Conservation (phyloP, 352 stramenopile species). For the Pythium volutum region DNA sequence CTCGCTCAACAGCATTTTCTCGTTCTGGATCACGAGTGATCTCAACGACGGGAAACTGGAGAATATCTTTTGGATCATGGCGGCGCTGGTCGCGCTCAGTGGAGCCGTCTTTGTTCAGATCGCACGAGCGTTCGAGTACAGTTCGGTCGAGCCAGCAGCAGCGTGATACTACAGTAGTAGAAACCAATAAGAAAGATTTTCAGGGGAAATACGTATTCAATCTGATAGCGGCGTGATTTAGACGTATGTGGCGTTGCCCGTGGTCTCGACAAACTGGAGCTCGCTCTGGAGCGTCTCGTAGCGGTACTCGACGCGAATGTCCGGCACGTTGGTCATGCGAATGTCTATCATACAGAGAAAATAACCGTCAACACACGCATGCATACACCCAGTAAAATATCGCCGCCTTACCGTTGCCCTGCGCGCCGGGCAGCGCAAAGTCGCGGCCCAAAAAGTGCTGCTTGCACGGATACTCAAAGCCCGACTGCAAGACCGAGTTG, state of each 20-base stretch:
- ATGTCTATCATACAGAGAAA: constrained; percentile 66
- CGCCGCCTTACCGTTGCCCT: constrained; percentile 64
- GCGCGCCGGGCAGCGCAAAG: constrained; percentile 75
- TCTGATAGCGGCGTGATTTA: background rate
- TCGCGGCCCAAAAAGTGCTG: constrained; percentile 94
- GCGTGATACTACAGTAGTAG: background rate
- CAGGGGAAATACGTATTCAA: background rate
- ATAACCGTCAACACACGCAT: background rate
- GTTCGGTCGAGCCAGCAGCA: constrained; percentile 21
- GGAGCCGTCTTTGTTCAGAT: constrained; percentile 58
- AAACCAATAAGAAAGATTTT: background rate
- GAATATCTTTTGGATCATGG: constrained; percentile 84
- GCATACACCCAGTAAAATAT: background rate
- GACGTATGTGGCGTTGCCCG: constrained; percentile 12
- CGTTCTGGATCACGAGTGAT: constrained; percentile 88
- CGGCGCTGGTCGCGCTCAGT: constrained; percentile 56
- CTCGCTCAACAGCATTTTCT: constrained; percentile 83
- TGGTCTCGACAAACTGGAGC: constrained; percentile 67
- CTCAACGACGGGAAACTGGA: constrained; percentile 89
- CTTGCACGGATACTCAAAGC: constrained; percentile 98
- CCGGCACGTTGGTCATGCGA: constrained; percentile 92
- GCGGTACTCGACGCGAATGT: constrained; percentile 91
- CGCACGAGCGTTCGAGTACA: constrained; percentile 75
- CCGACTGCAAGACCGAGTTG: constrained; percentile 98
- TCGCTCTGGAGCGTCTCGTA: constrained; percentile 79